Evolutionary conservation across 148 eudicot genomes (phyloP), one percentile per base, ranked within the genome.

Genomic region (Camellia lanceoleosa): DNA sequence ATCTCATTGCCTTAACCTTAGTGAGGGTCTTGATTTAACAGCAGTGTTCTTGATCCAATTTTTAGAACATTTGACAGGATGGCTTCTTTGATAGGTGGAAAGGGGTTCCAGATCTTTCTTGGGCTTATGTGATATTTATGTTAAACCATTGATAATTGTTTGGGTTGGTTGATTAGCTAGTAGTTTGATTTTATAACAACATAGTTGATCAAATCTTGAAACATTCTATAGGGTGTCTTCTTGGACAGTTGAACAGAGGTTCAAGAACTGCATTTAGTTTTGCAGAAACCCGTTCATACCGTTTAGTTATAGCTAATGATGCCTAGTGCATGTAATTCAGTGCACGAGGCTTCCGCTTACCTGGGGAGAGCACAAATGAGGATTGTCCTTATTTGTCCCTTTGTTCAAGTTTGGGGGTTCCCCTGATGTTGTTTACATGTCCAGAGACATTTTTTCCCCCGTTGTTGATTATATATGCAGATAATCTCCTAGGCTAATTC

Each of bases 41-140:
- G 4, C 30, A 64, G 9, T 3, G 12, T 7, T 5, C 6, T n/a
- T 64, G 68, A 64, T 23, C 12, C 3, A 64, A 64, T 64, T 1
- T 20, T 7, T 0, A 20, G 7, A 64, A 9, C 23, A 7, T 64
- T 64, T 55, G 58, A 11, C 58, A 55, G 58, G 58, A 12, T 55
- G 58, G 8, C 58, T 55, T 55, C 58, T 20, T 42, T 38, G 67
- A 59, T n/a, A 59, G 78, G 51, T 74, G 78, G 78, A 43, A 59
- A 4, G 67, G 60, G 65, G 14, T 7, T 64, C 68, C 5, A 64
- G 42, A 20, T 1, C 38, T 64, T 64, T 10, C 41, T 67, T 9
- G 67, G 23, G 67, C 3, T 18, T 63, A 19, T 16, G 30, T 19
- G 5, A 18, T 63, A 18, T 12, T 6, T 63, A 2, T 20, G 38